These are phyloP conservation scores for Amanita thiersii DNA, from an alignment of 768 basidiomycete genomes.

Conservation along the genomic window DNA sequence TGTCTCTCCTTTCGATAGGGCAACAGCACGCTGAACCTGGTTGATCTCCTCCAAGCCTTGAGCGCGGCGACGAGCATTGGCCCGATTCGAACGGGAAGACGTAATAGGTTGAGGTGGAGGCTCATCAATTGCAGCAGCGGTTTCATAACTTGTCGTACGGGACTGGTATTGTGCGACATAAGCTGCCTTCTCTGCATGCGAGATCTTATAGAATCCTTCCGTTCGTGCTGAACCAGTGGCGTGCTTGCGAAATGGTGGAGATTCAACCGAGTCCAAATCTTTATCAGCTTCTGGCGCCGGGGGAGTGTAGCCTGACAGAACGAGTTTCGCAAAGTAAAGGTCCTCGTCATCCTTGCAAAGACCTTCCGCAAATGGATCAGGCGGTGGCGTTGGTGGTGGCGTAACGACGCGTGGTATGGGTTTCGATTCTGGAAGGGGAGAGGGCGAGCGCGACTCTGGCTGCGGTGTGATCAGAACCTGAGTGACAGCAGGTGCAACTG, in stretches of 20 bases:
- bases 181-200: slow-evolving; percentile 81
- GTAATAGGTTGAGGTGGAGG: slow-evolving; percentile 49
- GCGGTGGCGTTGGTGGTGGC: slow-evolving; percentile 37
- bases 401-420: slow-evolving; percentile 24
- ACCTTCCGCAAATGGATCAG: slow-evolving; percentile 46
- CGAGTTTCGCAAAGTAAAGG: slow-evolving; percentile 67
- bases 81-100: slow-evolving; percentile 84
- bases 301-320: slow-evolving; percentile 33
- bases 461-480: slow-evolving; percentile 42
- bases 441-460: slow-evolving; percentile 42
- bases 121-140: slow-evolving; percentile 35
- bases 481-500: slow-evolving; percentile 40
- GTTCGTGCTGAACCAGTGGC: slow-evolving; percentile 83
- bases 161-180: slow-evolving; percentile 87
- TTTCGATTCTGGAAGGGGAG: slow-evolving; percentile 28
- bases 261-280: slow-evolving; percentile 21
- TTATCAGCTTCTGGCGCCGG: slow-evolving; percentile 14
- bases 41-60: slow-evolving; percentile 94
- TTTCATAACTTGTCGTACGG: slow-evolving; percentile 38
- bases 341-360: slow-evolving; percentile 87
- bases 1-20: slow-evolving; percentile 67
- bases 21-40: slow-evolving; percentile 76
- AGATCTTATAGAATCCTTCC: slow-evolving; percentile 94
- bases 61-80: slow-evolving; percentile 84
- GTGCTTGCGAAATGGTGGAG: slow-evolving; percentile 64